Evolutionary conservation across 306 rosid genomes (phyloP).

Genomic region (Boehmeria nivea): DNA sequence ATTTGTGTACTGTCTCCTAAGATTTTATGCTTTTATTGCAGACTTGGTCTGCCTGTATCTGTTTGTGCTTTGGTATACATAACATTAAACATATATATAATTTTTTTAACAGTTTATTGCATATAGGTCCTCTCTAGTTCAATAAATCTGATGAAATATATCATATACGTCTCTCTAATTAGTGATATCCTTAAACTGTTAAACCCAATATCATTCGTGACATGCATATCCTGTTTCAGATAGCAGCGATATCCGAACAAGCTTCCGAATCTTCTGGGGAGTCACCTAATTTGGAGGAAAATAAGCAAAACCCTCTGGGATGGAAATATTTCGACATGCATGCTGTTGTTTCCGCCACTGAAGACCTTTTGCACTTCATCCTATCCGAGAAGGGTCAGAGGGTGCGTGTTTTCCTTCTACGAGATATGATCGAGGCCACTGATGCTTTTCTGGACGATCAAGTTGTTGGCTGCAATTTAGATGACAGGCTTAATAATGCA

Average conservation of each 20-base stretch:
- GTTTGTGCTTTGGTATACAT: too few relatives aligned
- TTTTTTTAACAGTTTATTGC: too few relatives aligned
- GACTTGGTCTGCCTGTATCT: too few relatives aligned
- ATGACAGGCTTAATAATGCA: slow-evolving; percentile 32
- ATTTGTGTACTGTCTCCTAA: too few relatives aligned
- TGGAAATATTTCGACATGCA: slow-evolving; percentile 85
- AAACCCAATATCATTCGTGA: neutral
- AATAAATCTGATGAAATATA: too few relatives aligned
- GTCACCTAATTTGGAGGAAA: slow-evolving; percentile 34
- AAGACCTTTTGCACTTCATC: slow-evolving; percentile 74
- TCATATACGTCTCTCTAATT: neutral
- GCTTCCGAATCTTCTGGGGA: slow-evolving; percentile 60
- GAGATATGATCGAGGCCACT: slow-evolving; percentile 66
- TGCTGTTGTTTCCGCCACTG: slow-evolving; percentile 82
- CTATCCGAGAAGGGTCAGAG: slow-evolving; percentile 81
- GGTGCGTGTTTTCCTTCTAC: slow-evolving; percentile 78
- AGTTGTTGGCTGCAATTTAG: slow-evolving; percentile 36
- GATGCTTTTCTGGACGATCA: slow-evolving; percentile 64
- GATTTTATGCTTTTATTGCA: too few relatives aligned
- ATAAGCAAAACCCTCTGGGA: slow-evolving; percentile 42
- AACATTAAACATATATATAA: too few relatives aligned
- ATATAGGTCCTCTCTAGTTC: too few relatives aligned
- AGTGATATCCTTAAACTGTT: neutral
- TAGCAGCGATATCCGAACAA: slow-evolving; percentile 93
- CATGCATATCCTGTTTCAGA: slow-evolving; percentile 46